Evolutionary conservation across 441 rosid species (phyloP), one percentile per base, ranked within the genome.

Genomic region (Corymbia calophylla): DNA sequence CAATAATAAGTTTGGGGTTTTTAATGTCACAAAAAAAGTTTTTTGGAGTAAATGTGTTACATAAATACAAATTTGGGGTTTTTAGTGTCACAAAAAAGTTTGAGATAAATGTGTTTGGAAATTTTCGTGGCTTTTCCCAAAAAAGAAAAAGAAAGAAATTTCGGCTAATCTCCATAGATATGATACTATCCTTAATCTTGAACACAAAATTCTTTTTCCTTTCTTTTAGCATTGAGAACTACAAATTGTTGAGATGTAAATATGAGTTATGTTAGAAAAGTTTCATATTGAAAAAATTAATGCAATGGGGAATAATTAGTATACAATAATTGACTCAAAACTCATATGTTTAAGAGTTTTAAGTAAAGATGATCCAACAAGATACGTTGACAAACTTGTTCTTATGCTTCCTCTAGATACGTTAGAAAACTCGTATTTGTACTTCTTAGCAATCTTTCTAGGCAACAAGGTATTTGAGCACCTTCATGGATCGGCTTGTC

Each of bases 281-380:
- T 21, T 14, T 11, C 7, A 21, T 39, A 35, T 44, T 8, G 4
- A 3, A 73, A 73, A 48, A 39, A 70, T 19, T 39, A 11, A 2
- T 73, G 7, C 39, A 1, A 4, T 2, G 5, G 19, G 9, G 4
- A 39, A 12, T 73, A 21, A 0, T 73, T 35, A 39, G 39, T 39
- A 66, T 31, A 35, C 21, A 6, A 35, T 10, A 35, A 73, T 19
- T 73, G 2, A 2, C 3, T 21, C 16, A 35, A 19, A 19, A 39
- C 8, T 39, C 5, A 73, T 73, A 10, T 1, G 1, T 73, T 73
- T 19, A 35, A 70, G 44, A 3, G 1, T 2, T 31, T 66, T 68
- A 2, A 68, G 7, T 9, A 14, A 18, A 68, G 11, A 0, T 4
- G 0, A 2, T 68, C 1, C 3, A 68, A 68, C 3, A 0, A 0